Conservation (phyloP, 2,329 filamentous ascomycete genomes). For the Teratosphaeria nubilosa region DNA sequence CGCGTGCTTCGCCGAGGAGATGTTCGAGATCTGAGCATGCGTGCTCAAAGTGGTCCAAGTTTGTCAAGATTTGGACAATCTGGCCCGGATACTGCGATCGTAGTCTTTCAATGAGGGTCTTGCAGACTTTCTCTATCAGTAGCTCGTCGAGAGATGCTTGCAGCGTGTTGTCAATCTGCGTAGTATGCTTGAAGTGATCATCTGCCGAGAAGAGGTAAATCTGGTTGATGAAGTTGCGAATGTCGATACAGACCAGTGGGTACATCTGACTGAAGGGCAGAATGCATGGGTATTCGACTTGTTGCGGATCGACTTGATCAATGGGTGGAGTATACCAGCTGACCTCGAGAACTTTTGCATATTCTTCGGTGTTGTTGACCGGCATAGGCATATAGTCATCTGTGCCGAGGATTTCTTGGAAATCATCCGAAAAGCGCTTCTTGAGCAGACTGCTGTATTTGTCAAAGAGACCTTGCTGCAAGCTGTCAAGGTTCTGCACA, state of each 20-base stretch:
- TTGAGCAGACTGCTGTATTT: constrained; percentile 91
- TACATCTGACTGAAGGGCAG: constrained; percentile 99
- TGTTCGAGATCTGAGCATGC: constrained; percentile 85
- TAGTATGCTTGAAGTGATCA: constrained; percentile 86
- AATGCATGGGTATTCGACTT: constrained; percentile 79
- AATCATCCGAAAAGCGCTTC: constrained; percentile 85
- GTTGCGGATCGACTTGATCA: constrained; percentile 53
- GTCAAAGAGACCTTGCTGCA: constrained; percentile 80
- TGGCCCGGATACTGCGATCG: constrained; percentile 91
- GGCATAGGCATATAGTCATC: constrained; percentile 99
- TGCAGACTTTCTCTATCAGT: constrained; percentile 85
- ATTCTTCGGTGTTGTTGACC: constrained; percentile 80
- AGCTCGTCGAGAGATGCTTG: constrained; percentile 85
- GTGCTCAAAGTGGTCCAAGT: constrained; percentile 90
- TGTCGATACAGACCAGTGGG: constrained; percentile 88
- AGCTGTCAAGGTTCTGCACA: constrained; percentile 67
- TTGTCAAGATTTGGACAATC: constrained; percentile 97
- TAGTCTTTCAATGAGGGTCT: constrained; percentile 76
- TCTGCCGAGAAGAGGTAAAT: constrained; percentile 90
- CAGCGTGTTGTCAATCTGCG: constrained; percentile 82
- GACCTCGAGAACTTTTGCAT: constrained; percentile 89
- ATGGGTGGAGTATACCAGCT: constrained; percentile 75
- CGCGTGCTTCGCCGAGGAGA: constrained; percentile 73
- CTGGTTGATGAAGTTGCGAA: constrained; percentile 93
- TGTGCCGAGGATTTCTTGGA: constrained; percentile 80